Evolutionary conservation across 441 rosid species (phyloP).

Genomic region (Gossypium davidsonii): DNA sequence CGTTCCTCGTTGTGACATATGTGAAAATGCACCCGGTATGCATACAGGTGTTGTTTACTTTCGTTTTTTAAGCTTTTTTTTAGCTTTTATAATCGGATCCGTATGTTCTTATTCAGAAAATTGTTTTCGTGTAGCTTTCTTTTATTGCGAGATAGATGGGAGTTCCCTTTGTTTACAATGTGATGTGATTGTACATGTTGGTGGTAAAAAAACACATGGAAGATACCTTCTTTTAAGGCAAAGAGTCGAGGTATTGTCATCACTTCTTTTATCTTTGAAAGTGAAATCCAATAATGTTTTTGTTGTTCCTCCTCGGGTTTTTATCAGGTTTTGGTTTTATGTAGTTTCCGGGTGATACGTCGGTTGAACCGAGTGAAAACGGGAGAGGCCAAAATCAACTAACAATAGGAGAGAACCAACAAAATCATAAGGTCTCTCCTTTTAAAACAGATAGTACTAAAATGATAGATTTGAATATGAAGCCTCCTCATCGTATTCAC

Average conservation of each 20-base stretch:
- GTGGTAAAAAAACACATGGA: constrained; percentile 68
- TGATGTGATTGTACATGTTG: constrained; percentile 74
- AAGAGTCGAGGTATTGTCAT: constrained; percentile 53
- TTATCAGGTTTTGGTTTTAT: not conserved
- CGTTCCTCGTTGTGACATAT: constrained; percentile 66
- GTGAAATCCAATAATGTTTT: too few relatives aligned
- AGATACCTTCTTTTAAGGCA: constrained; percentile 68
- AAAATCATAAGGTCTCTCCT: constrained; percentile 32
- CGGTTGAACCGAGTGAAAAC: constrained; percentile 20
- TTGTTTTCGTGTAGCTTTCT: constrained; percentile 49
- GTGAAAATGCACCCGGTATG: constrained; percentile 75
- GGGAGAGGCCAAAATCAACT: constrained; percentile 27
- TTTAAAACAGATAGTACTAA: constrained; percentile 27
- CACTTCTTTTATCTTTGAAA: not conserved
- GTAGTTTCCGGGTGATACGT: constrained; percentile 72
- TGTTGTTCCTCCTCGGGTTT: too few relatives aligned
- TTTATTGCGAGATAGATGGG: constrained; percentile 79
- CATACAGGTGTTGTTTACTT: constrained; percentile 8
- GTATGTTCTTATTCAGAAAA: not conserved
- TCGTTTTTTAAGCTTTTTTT: not conserved
- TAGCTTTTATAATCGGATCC: not conserved
- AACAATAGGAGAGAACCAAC: constrained; percentile 22
- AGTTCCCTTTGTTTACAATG: constrained; percentile 80
- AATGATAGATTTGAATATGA: constrained; percentile 71
- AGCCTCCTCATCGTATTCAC: constrained; percentile 48